Evolutionary conservation across 2,329 filamentous ascomycete genomes (phyloP), one percentile per base, ranked within the genome.

Genomic region (Hymenoscyphus scutula): DNA sequence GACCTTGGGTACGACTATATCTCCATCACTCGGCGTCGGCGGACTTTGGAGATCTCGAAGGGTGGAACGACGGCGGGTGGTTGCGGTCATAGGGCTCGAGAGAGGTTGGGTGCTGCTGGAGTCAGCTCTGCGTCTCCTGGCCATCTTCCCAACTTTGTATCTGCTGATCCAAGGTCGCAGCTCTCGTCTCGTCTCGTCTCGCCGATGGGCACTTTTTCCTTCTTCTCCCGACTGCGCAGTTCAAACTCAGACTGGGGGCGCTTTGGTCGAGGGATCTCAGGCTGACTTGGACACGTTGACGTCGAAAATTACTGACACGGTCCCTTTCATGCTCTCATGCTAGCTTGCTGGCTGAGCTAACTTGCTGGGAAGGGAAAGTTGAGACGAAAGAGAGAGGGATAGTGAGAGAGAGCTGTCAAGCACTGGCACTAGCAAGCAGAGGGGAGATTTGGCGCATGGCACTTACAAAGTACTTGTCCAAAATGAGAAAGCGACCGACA

Each of bases 1-100:
- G 62, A 82, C 79, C 71, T 82, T 82, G 17, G 76, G 81, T 64
- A 72, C 77, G 69, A 73, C 73, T 66, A 72, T 64, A 67, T 72
- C 73, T 67, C 74, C 75, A 74, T 77, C 76, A 68, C 70, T 73
- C 63, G 74, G 67, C 62, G 79, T 76, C 67, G 76, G 75, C 64
- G 79, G 77, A 67, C 77, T 76, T 70, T 75, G 71, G 3, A 74
- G 66, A 59, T 81, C 79, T 74, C 78, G 78, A 64, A 79, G 70
- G 64, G 75, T 77, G 66, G 79, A 77, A 67, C 79, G 78, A 74
- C 79, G 76, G 67, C 79, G 76, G 62, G 77, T 71, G 65, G 71
- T 72, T 72, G 76, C 77, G 78, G 81, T 81, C 62, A 70, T 65
- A 64, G 45, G 69, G 27, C 29, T 23, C 17, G 27, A 30, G 19